Percentiles rank a stretch among this genome's conserved stretches.
Conservation (phyloP, 257 asterid species). For the Forsythia suspensa region DNA sequence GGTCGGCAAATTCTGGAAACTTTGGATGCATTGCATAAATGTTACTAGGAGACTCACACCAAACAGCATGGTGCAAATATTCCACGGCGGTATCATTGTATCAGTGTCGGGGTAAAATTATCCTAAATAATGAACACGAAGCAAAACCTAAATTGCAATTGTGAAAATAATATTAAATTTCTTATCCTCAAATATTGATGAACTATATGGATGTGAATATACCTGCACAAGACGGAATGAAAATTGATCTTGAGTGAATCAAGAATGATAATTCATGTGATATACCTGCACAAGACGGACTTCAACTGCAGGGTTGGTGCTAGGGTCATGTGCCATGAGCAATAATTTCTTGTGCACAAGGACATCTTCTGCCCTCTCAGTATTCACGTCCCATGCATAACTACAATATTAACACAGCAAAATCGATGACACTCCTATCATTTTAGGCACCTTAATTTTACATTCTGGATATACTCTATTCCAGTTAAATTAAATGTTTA, state of each 20-base stretch:
- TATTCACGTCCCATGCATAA: conserved; percentile 83
- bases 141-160: background rate
- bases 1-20: background rate
- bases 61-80: conserved; percentile 1
- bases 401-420: conserved; percentile 37
- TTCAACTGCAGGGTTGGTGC: conserved; percentile 76
- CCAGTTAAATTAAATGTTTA: background rate
- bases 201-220: background rate
- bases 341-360: conserved; percentile 81
- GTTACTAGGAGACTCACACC: background rate
- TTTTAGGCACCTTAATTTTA: conserved; percentile 6
- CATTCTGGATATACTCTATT: background rate
- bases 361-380: conserved; percentile 85
- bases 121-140: background rate
- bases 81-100: background rate
- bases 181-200: background rate
- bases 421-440: background rate
- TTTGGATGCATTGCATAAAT: background rate
- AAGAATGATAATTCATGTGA: background rate
- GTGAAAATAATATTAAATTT: background rate
- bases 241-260: conserved; percentile 2
- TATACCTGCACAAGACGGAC: conserved; percentile 85
- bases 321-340: conserved; percentile 69
- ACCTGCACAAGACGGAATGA: background rate
- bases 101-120: background rate